Evolutionary conservation across 2,329 filamentous ascomycete species (phyloP).

Genomic region (Xylariaceae sp.): DNA sequence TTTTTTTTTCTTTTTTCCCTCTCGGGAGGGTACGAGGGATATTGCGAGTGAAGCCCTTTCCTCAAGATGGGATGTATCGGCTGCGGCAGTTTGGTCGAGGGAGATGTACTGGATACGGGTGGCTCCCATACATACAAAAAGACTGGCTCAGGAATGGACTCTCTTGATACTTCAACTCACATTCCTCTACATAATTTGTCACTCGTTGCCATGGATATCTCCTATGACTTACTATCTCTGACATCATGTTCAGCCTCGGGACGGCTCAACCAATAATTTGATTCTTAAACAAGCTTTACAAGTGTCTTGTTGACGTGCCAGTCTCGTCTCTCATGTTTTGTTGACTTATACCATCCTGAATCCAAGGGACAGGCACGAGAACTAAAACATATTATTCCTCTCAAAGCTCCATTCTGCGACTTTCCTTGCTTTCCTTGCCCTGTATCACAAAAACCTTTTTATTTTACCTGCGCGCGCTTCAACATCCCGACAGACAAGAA

Average conservation of each 20-base stretch:
- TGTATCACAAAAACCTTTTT: no score
- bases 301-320: constrained; percentile 31
- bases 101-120: constrained; percentile 12
- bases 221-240: constrained; percentile 25
- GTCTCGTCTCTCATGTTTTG: constrained; percentile 27
- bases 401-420: constrained; percentile 12
- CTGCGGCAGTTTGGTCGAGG: constrained; percentile 11
- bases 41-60: no score
- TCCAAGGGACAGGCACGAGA: constrained; percentile 23
- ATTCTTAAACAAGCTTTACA: no score
- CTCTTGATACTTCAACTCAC: constrained; percentile 25
- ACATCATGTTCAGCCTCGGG: constrained; percentile 24
- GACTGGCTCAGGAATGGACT: constrained; percentile 28
- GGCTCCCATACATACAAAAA: constrained; percentile 30
- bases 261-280: constrained; percentile 28
- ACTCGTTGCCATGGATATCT: constrained; percentile 24
- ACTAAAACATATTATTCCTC: constrained; percentile 15
- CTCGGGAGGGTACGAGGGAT: constrained; percentile 17
- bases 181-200: constrained; percentile 26
- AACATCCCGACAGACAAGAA: no score
- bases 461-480: no score
- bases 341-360: constrained; percentile 28
- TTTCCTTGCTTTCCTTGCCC: no score
- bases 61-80: background rate
- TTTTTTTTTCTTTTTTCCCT: constrained; percentile 19